Percentiles rank a stretch among this genome's conserved stretches.
phyloP scores from a whole-genome alignment of 495 filamentous ascomycete species.

The Podospora sp. region DNA sequence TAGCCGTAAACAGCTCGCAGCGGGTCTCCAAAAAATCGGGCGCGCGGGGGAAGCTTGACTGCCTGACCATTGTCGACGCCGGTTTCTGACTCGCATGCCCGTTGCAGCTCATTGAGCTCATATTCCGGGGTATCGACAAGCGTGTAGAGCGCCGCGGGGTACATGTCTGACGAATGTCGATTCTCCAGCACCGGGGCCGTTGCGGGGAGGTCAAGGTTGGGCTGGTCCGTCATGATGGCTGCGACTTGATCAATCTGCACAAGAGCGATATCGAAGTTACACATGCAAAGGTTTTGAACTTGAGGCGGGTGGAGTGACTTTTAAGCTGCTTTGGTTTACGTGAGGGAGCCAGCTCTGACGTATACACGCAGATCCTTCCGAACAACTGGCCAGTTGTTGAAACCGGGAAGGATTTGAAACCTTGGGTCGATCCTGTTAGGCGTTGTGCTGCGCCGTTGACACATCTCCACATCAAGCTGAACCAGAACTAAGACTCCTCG shows the following conservation, averaged over 20 bases:
- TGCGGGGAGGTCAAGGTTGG: background rate
- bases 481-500: too few relatives aligned
- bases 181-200: background rate
- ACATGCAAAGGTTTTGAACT: too few relatives aligned
- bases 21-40: background rate
- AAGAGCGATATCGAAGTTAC: too few relatives aligned
- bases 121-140: background rate
- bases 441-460: too few relatives aligned
- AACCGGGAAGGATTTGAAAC: too few relatives aligned
- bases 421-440: too few relatives aligned
- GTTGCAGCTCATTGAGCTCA: background rate
- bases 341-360: too few relatives aligned
- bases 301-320: too few relatives aligned
- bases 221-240: background rate
- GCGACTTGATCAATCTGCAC: background rate
- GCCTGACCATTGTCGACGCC: background rate
- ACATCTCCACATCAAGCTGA: too few relatives aligned
- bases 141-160: background rate
- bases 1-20: background rate
- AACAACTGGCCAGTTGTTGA: too few relatives aligned
- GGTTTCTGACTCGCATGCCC: background rate
- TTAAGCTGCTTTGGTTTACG: too few relatives aligned
- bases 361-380: too few relatives aligned
- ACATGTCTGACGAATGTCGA: background rate
- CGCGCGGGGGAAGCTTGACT: background rate